These are phyloP conservation scores for Dothideomycetidae sp. DNA, from an alignment of 2,329 filamentous ascomycete genomes.

Conservation along the genomic window DNA sequence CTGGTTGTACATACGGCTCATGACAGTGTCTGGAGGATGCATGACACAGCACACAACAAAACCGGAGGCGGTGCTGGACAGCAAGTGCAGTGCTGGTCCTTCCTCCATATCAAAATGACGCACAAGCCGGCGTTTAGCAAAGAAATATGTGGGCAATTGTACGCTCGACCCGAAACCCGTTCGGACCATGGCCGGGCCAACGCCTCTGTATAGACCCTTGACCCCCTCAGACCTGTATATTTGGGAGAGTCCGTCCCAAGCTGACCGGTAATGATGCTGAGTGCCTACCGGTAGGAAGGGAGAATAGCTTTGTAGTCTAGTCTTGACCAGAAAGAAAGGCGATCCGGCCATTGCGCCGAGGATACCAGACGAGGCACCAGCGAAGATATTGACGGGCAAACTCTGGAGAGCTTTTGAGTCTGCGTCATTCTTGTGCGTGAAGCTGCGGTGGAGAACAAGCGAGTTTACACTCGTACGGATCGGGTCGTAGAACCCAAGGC, in stretches of 20 bases:
- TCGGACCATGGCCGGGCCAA: slow-evolving; percentile 85
- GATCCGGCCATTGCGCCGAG: slow-evolving; percentile 86
- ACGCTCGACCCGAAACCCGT: slow-evolving; percentile 94
- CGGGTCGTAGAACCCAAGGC: slow-evolving; percentile 94
- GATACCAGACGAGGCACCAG: slow-evolving; percentile 76
- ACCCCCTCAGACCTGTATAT: slow-evolving; percentile 70
- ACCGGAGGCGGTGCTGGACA: slow-evolving; percentile 77
- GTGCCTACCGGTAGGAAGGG: slow-evolving; percentile 88
- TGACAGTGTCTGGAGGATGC: slow-evolving; percentile 98
- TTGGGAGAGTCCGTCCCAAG: slow-evolving; percentile 63
- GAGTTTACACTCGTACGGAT: slow-evolving; percentile 50
- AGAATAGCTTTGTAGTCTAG: slow-evolving; percentile 83
- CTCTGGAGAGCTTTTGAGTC: slow-evolving; percentile 46
- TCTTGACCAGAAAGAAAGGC: slow-evolving; percentile 97
- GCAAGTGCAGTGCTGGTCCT: slow-evolving; percentile 73
- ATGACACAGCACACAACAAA: slow-evolving; percentile 97
- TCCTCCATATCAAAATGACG: slow-evolving; percentile 80
- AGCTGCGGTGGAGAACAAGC: slow-evolving; percentile 43
- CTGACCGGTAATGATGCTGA: slow-evolving; percentile 85
- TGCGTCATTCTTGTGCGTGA: slow-evolving; percentile 43
- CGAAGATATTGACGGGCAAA: slow-evolving; percentile 83
- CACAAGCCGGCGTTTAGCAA: slow-evolving; percentile 76
- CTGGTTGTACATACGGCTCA: slow-evolving; percentile 98
- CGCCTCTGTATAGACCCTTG: slow-evolving; percentile 72
- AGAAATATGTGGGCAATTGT: slow-evolving; percentile 94